Evolutionary conservation across 2,329 filamentous ascomycete species (phyloP).

Genomic region (Fusarium kyushuense): DNA sequence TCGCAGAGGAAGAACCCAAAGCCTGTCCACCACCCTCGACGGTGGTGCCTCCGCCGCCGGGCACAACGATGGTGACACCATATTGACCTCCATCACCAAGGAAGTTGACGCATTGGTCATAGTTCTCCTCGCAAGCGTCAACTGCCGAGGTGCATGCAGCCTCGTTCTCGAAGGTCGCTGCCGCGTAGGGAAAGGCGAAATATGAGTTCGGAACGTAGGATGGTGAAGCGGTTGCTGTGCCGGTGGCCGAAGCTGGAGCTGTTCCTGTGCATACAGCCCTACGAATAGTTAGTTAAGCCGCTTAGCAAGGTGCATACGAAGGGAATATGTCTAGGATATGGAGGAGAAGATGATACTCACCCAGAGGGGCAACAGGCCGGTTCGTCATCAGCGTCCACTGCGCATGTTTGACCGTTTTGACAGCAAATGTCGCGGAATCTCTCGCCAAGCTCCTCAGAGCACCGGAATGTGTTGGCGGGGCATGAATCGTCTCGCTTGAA

Average conservation of each 20-base stretch:
- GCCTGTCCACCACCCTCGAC: slow-evolving; percentile 57
- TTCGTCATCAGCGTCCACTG: slow-evolving; percentile 60
- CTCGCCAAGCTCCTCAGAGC: slow-evolving; percentile 59
- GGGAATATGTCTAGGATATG: neutral
- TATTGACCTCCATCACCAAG: slow-evolving; percentile 59
- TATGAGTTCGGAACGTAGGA: slow-evolving; percentile 69
- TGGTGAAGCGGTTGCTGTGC: slow-evolving; percentile 53
- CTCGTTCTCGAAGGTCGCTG: slow-evolving; percentile 63
- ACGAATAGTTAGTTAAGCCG: slow-evolving; percentile 28
- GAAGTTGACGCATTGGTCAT: slow-evolving; percentile 64
- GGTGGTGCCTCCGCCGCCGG: slow-evolving; percentile 65
- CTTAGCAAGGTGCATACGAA: neutral
- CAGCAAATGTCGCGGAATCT: slow-evolving; percentile 65
- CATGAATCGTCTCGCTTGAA: slow-evolving; percentile 54
- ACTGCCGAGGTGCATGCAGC: slow-evolving; percentile 65
- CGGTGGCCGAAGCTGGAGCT: slow-evolving; percentile 58
- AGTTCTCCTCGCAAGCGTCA: slow-evolving; percentile 65
- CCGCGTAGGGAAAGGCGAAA: slow-evolving; percentile 71
- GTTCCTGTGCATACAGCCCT: slow-evolving; percentile 69
- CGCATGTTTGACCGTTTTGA: slow-evolving; percentile 62
- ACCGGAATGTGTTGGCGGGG: slow-evolving; percentile 64
- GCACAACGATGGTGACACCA: slow-evolving; percentile 68
- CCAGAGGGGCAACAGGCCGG: slow-evolving; percentile 67
- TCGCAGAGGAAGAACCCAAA: slow-evolving; percentile 61
- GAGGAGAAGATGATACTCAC: slow-evolving; percentile 53